Evolutionary conservation across 768 basidiomycete genomes (phyloP), one percentile per base, ranked within the genome.

Genomic region (Jaapia argillacea): DNA sequence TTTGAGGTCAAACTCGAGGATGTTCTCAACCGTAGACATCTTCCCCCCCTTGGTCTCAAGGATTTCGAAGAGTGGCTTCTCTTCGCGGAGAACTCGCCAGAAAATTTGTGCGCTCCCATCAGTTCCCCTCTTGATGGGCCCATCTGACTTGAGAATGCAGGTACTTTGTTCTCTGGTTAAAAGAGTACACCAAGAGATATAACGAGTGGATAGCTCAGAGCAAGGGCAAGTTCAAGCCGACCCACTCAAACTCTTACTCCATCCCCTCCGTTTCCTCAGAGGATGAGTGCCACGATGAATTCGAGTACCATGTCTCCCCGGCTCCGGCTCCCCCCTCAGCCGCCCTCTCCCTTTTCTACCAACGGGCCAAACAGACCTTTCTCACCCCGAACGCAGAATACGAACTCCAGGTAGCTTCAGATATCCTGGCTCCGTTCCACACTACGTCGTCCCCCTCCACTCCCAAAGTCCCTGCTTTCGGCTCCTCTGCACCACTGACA

Each of bases 111-210:
- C 59, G 75, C 63, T 4, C 7, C 14, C 21, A 14, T 20, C 16
- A 6, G 40, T 5, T 37, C 24, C 25, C 14, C 35, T 33, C 36
- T 51, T 20, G 25, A 24, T 41, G 23, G 35, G 20, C 44, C 35
- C 39, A 33, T 13, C 37, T 35, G 27, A 23, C 2, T 31, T 28
- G 46, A 47, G n/a, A 46, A 22, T 48, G 4, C 52, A 81, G 81
- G 16, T 88, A 88, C 54, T 88, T 88, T 55, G 71, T 74, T n/a
- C 74, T 88, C 40, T 88, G 85, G 85, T 66, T 87, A 24, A 75
- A 75, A 48, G 85, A 87, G 50, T 88, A 88, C 51, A 78, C 73
- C 7, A 51, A 57, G 1, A 68, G 68, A 23, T 72, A 74, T 52
- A 57, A 61, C 2, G 56, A 54, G 0, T 74, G 73, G 73, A 53